Percentiles rank a stretch among this genome's conserved stretches.
Evolutionary conservation across 306 rosid species (phyloP).

Genomic region (Cucumis hystrix): DNA sequence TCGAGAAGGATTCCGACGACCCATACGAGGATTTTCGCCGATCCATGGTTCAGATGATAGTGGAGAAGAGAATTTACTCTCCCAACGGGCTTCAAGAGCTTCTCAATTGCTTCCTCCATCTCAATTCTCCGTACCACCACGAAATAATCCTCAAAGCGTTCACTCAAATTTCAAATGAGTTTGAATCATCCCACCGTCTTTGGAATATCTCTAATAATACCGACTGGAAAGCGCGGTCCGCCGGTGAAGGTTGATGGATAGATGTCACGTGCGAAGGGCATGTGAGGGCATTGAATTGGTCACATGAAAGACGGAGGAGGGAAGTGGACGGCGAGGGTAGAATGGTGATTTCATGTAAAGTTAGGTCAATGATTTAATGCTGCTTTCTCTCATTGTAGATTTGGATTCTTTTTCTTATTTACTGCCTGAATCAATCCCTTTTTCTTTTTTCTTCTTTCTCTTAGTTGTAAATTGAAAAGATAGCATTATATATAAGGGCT

Average conservation of each 20-base stretch:
- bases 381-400: background rate
- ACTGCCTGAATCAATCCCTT: no score
- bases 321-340: background rate
- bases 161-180: slow-evolving; percentile 76
- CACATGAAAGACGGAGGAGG: background rate
- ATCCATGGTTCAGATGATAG: slow-evolving; percentile 85
- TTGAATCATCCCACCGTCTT: slow-evolving; percentile 37
- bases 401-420: no score
- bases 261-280: background rate
- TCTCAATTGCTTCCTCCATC: slow-evolving; percentile 69
- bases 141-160: slow-evolving; percentile 64
- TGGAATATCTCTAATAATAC: background rate
- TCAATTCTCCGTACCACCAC: slow-evolving; percentile 65
- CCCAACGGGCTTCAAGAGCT: slow-evolving; percentile 60
- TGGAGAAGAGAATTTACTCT: slow-evolving; percentile 68
- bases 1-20: slow-evolving; percentile 77
- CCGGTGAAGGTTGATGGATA: background rate
- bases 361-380: slow-evolving; percentile 3
- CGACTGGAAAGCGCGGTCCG: background rate
- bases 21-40: slow-evolving; percentile 66
- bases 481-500: no score
- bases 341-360: background rate
- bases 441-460: background rate
- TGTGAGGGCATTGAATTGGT: background rate
- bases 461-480: background rate